Conservation (phyloP, 495 filamentous ascomycete genomes). For the Xylaria scruposa region DNA sequence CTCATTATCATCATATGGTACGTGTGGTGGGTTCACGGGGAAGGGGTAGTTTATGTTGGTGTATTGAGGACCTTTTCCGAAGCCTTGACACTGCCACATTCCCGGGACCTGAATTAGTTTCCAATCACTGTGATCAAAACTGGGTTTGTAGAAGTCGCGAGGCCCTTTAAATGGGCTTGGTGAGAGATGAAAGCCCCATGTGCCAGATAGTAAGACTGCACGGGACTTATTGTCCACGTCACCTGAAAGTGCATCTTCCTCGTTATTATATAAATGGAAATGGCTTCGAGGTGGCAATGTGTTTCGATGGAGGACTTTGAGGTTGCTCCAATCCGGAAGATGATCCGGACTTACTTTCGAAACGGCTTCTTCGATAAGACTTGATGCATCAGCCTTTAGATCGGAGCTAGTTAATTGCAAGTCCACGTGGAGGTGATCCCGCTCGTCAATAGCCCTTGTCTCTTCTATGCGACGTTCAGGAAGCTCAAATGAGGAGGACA, state of each 20-base stretch:
- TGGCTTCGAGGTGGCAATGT: conserved; percentile 66
- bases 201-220: conserved; percentile 59
- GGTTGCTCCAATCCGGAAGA: conserved; percentile 66
- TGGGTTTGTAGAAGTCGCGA: conserved; percentile 47
- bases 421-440: conserved; percentile 32
- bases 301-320: conserved; percentile 67
- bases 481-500: conserved; percentile 24
- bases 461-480: background rate
- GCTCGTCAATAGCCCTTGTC: conserved; percentile 11
- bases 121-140: conserved; percentile 53
- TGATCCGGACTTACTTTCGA: conserved; percentile 34
- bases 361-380: background rate
- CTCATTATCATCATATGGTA: conserved; percentile 69
- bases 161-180: conserved; percentile 55
- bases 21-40: conserved; percentile 64
- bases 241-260: conserved; percentile 37
- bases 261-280: conserved; percentile 58
- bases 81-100: conserved; percentile 75
- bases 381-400: background rate
- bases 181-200: conserved; percentile 64
- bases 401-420: conserved; percentile 29
- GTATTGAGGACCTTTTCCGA: conserved; percentile 67
- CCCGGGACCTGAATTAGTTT: conserved; percentile 66
- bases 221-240: conserved; percentile 42
- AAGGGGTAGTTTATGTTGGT: conserved; percentile 71